A percentile compares a stretch with the other conserved stretches of the same genome.
These are phyloP conservation scores for Backusella luteola DNA, from an alignment of 192 early-diverging fungal species.

Conservation along the genomic window DNA sequence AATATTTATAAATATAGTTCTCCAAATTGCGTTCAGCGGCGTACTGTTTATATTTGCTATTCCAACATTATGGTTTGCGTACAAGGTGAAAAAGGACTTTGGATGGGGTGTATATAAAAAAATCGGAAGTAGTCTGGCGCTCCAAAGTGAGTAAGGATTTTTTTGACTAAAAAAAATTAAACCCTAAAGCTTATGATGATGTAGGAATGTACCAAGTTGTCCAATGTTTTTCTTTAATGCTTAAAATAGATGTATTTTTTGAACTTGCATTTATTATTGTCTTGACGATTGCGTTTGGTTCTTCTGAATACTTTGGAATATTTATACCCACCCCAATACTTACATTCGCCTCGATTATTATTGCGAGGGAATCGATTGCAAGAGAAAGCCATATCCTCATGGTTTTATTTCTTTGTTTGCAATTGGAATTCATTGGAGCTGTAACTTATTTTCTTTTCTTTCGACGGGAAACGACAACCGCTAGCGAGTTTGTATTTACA, in stretches of 20 bases:
- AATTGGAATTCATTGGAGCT: neutral
- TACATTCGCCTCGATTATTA: neutral
- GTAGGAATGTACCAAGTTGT: conserved; percentile 9
- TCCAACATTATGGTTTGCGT: neutral
- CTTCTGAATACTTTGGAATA: neutral
- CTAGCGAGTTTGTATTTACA: neutral
- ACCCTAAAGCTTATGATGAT: neutral
- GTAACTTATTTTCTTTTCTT: neutral
- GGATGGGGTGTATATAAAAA: conserved; percentile 8
- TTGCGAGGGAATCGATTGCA: neutral
- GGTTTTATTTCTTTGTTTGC: neutral
- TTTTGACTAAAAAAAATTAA: neutral
- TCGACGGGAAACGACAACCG: neutral
- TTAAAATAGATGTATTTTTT: conserved; percentile 21
- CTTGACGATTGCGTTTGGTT: neutral
- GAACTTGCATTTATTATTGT: neutral
- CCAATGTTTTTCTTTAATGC: conserved; percentile 13
- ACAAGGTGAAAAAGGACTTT: neutral
- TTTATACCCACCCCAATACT: neutral
- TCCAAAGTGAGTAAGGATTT: neutral
- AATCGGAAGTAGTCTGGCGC: neutral
- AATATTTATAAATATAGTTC: neutral
- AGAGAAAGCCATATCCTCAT: conserved; percentile 1
- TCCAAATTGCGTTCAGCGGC: neutral
- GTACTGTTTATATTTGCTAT: neutral